These are phyloP conservation scores for Gynostemma pentaphyllum DNA, from an alignment of 306 rosid species.

Conservation along the genomic window DNA sequence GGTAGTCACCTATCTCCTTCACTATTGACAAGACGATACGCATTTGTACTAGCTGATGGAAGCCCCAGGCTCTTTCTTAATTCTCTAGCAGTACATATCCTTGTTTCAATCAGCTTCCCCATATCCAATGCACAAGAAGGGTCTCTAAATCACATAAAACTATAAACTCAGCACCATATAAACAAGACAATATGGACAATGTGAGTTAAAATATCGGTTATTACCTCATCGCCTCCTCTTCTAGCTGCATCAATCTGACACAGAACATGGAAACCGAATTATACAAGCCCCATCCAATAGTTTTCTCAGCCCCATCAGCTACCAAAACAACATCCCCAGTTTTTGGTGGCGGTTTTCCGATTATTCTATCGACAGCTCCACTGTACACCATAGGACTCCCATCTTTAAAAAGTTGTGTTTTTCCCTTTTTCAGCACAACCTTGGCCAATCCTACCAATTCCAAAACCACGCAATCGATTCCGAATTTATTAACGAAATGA, in stretches of 20 bases:
- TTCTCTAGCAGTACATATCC: constrained; percentile 49
- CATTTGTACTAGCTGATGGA: constrained; percentile 68
- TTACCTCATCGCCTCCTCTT: constrained; percentile 70
- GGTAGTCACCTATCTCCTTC: constrained; percentile 76
- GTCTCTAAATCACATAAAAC: constrained; percentile 35
- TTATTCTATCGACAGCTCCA: constrained; percentile 86
- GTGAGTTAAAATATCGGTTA: neutral
- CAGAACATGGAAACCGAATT: constrained; percentile 86
- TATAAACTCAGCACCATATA: constrained; percentile 9
- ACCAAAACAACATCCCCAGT: constrained; percentile 82
- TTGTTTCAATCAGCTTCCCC: constrained; percentile 65
- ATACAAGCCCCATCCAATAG: constrained; percentile 91
- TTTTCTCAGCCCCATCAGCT: constrained; percentile 74
- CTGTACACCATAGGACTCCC: constrained; percentile 97
- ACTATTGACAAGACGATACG: constrained; percentile 72
- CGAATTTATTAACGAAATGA: neutral
- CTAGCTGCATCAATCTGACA: constrained; percentile 87
- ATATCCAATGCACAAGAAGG: constrained; percentile 48
- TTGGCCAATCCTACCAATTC: constrained; percentile 64
- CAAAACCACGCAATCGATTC: constrained; percentile 1
- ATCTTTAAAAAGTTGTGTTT: constrained; percentile 89
- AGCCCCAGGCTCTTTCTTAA: constrained; percentile 65
- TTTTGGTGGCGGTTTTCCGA: constrained; percentile 85
- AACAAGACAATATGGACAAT: neutral
- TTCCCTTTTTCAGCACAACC: constrained; percentile 85